A percentile compares a stretch with the other conserved stretches of the same genome.
These are phyloP conservation scores for Thamnidium elegans DNA, from an alignment of 192 early-diverging fungal species.

Conservation along the genomic window DNA sequence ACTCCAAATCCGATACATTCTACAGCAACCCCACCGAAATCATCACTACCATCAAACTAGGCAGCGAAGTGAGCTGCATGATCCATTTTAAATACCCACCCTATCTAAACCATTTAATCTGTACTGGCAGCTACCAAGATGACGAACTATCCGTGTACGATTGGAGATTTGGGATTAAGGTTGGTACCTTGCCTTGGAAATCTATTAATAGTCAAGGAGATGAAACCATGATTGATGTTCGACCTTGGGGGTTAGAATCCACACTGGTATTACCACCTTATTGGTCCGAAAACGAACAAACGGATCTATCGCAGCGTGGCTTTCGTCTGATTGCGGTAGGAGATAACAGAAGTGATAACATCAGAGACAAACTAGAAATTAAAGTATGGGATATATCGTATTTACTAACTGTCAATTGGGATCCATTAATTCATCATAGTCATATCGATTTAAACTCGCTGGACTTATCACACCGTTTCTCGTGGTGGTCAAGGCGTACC, in stretches of 20 bases:
- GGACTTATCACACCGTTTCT: not conserved
- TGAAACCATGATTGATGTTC: not conserved
- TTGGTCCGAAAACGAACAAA: no score
- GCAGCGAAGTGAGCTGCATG: conserved; percentile 23
- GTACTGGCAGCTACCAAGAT: conserved; percentile 23
- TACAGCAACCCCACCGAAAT: conserved; percentile 1
- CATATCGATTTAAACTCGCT: no score
- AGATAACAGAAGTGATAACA: conserved; percentile 9
- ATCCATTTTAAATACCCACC: conserved; percentile 27
- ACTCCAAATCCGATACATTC: no score
- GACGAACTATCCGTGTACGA: conserved; percentile 36
- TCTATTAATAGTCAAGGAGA: no score
- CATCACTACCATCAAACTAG: conserved; percentile 11
- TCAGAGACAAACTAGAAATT: conserved; percentile 23
- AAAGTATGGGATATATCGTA: conserved; percentile 32
- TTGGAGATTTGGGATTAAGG: conserved; percentile 34
- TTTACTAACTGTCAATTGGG: conserved; percentile 19
- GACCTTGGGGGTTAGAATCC: conserved; percentile 29
- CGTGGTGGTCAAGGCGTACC: conserved; percentile 28
- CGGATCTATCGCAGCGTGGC: conserved; percentile 9
- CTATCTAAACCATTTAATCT: conserved; percentile 28
- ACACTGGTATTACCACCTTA: no score
- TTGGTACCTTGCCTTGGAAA: conserved; percentile 21
- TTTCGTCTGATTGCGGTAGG: conserved; percentile 28
- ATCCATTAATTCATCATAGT: conserved; percentile 1